Percentiles rank a stretch among this genome's conserved stretches.
phyloP scores from a whole-genome alignment of 768 basidiomycete genomes.

The Sporobolomyces roseus region DNA sequence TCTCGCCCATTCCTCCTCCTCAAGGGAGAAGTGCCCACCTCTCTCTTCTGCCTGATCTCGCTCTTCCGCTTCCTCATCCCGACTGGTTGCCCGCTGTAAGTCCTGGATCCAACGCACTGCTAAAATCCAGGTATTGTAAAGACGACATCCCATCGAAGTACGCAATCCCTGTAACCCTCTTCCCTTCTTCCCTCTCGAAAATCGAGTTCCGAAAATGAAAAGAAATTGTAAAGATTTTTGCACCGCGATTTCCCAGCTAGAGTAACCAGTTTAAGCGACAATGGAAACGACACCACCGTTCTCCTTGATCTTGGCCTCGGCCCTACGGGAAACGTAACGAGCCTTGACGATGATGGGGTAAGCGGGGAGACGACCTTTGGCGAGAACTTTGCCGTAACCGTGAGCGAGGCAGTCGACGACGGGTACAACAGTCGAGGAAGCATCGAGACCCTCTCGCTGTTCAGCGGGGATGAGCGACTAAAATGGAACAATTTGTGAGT shows the following conservation, averaged over 20 bases:
- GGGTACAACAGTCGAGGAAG: conserved; percentile 76
- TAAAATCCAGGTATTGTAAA: too few relatives aligned
- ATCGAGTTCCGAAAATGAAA: neutral
- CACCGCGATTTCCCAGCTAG: too few relatives aligned
- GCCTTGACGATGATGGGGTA: conserved; percentile 98
- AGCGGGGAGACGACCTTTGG: conserved; percentile 81
- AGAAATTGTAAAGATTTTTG: neutral
- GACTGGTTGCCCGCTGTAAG: too few relatives aligned
- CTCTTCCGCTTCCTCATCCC: too few relatives aligned
- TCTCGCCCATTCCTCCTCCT: too few relatives aligned
- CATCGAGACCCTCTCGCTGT: conserved; percentile 72
- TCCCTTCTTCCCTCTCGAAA: neutral
- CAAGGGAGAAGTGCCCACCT: too few relatives aligned
- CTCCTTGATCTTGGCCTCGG: conserved; percentile 54
- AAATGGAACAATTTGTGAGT: neutral
- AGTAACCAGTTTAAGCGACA: conserved; percentile 76
- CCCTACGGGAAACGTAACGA: conserved; percentile 53
- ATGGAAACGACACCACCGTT: conserved; percentile 91
- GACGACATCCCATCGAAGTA: too few relatives aligned
- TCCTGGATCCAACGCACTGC: too few relatives aligned
- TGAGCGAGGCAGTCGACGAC: conserved; percentile 76
- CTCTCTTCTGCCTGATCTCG: too few relatives aligned
- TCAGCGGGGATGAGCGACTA: conserved; percentile 83
- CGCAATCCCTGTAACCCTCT: too few relatives aligned
- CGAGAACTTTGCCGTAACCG: conserved; percentile 90